A percentile compares a stretch with the other conserved stretches of the same genome.
Evolutionary conservation across 176 grass and related monocot species (phyloP).

Genomic region (Cenchrus americanus): DNA sequence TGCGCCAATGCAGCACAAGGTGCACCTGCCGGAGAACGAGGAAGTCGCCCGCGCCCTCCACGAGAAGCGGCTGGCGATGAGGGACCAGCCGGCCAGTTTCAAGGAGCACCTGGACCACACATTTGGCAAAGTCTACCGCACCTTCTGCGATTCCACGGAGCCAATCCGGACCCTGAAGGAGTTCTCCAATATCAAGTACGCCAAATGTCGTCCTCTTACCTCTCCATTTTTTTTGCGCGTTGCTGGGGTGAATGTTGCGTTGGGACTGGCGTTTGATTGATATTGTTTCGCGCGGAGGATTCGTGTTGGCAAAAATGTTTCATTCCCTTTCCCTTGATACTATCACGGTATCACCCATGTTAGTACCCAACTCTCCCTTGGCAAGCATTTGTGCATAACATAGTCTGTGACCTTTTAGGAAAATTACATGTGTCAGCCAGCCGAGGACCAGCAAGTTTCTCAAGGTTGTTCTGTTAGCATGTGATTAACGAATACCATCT

Average conservation of each 20-base stretch:
- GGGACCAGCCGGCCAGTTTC: slow-evolving; percentile 43
- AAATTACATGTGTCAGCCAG: slow-evolving; percentile 94
- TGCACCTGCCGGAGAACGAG: slow-evolving; percentile 74
- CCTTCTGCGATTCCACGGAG: slow-evolving; percentile 62
- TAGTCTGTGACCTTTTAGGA: slow-evolving; percentile 90
- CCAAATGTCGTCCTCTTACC: not conserved
- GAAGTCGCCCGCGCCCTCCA: slow-evolving; percentile 55
- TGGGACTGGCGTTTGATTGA: not conserved
- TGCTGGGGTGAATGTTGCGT: slow-evolving; percentile 1
- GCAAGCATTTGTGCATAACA: slow-evolving; percentile 99
- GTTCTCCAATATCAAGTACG: slow-evolving; percentile 74
- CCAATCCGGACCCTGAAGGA: slow-evolving; percentile 80
- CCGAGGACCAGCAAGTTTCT: slow-evolving; percentile 93
- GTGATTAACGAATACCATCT: slow-evolving; percentile 99
- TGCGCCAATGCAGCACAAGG: slow-evolving; percentile 43
- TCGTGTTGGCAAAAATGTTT: not conserved
- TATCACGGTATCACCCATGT: slow-evolving; percentile 99
- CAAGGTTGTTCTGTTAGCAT: slow-evolving; percentile 82
- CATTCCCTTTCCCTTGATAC: slow-evolving; percentile 98
- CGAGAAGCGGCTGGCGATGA: slow-evolving; percentile 76
- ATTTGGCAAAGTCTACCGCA: slow-evolving; percentile 63
- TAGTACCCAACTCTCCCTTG: slow-evolving; percentile 86
- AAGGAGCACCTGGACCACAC: slow-evolving; percentile 66
- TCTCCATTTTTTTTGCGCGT: not conserved
- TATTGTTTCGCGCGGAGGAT: slow-evolving; percentile 14